Evolutionary conservation across 306 rosid genomes (phyloP), one percentile per base, ranked within the genome.

Genomic region (Begonia loranthoides): DNA sequence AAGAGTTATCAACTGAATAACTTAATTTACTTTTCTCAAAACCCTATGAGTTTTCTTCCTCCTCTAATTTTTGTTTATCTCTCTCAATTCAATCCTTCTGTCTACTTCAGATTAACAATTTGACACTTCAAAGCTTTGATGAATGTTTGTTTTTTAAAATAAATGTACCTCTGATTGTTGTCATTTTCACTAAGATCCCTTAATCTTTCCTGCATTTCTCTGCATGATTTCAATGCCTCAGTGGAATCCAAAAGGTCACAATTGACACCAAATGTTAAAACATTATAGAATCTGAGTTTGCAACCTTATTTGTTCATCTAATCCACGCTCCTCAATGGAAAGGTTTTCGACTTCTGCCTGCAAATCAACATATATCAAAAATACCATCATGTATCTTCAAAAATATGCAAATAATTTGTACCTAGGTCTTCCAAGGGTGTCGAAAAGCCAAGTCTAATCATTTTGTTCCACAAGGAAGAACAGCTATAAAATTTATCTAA

Each of bases 201-300:
- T 57, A 90, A 75, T 69, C 67, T 76, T 70, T 90, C 97, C 70
- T 85, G 85, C 97, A 90, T 90, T 73, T 85, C 92, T 75, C 97
- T 90, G 81, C 63, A 60, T 77, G 40, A 76, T 49, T 57, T 49
- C 24, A 46, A 70, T 57, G 55, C 57, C 55, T 58, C 57, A 60
- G 76, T 52, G 50, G 36, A 14, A 21, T 66, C 34, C 58, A 43
- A 45, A 50, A 28, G 46, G 57, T 54, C 17, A 58, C 28, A 50
- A 61, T 48, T 41, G 17, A 65, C 24, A 22, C 10, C 36, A 28
- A 52, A 60, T 41, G 52, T 51, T 49, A 62, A 56, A 67, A 57
- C 64, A 62, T 45, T 48, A 49, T 48, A 54, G 65, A 17, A 66
- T 40, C 50, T 57, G 57, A 17, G 49, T 57, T 16, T 41, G 53